phyloP scores from a whole-genome alignment of 2,329 filamentous ascomycete genomes.

The Lizonia empirigonia region DNA sequence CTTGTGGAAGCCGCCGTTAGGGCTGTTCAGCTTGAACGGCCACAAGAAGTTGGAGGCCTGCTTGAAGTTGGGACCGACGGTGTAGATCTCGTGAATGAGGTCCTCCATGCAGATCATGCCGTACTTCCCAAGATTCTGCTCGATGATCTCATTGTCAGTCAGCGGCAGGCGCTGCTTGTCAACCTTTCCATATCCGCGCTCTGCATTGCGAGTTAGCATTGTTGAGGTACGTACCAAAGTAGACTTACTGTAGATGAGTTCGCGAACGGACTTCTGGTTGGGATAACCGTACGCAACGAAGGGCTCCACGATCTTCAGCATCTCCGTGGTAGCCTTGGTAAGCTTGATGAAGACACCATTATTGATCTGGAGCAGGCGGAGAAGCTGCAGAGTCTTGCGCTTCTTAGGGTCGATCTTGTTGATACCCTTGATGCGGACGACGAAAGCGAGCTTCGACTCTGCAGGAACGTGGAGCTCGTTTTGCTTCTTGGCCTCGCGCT shows the following conservation, averaged over 20 bases:
- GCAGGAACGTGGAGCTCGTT: conserved; percentile 94
- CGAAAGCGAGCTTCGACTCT: conserved; percentile 95
- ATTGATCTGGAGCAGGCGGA: conserved; percentile 99
- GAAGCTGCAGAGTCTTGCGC: conserved; percentile 99
- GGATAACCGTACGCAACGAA: conserved; percentile 99
- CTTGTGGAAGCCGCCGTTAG: conserved; percentile 91
- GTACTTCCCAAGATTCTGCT: conserved; percentile 96
- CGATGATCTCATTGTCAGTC: conserved; percentile 97
- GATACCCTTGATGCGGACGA: conserved; percentile 99
- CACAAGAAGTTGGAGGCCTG: conserved; percentile 99
- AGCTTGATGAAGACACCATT: conserved; percentile 97
- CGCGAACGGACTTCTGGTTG: conserved; percentile 98
- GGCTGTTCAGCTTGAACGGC: conserved; percentile 99
- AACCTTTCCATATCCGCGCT: conserved; percentile 95
- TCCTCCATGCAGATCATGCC: conserved; percentile 99
- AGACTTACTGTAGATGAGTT: conserved; percentile 99
- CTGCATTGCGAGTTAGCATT: conserved; percentile 26
- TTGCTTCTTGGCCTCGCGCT: conserved; percentile 86
- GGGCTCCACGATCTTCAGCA: conserved; percentile 97
- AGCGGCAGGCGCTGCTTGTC: conserved; percentile 97
- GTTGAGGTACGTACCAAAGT: conserved; percentile 54
- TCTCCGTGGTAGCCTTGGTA: conserved; percentile 97
- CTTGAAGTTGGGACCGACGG: conserved; percentile 97
- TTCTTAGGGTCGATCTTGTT: conserved; percentile 99
- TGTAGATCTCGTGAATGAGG: conserved; percentile 96